A percentile compares a stretch with the other conserved stretches of the same genome.
These are phyloP conservation scores for Triangularia setosa DNA, from an alignment of 2,329 filamentous ascomycete species.

Conservation along the genomic window DNA sequence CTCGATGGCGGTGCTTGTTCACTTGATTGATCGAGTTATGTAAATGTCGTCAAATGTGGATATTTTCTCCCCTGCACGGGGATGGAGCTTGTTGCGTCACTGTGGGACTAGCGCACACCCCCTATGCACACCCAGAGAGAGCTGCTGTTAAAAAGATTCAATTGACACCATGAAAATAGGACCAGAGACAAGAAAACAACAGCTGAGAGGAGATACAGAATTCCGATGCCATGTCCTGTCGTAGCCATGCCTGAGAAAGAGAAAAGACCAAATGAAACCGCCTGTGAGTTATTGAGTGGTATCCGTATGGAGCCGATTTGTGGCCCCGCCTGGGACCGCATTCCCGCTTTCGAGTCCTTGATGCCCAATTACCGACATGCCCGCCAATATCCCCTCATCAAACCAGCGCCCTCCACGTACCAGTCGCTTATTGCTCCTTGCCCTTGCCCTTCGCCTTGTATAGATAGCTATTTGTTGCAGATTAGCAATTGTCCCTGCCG, in stretches of 20 bases:
- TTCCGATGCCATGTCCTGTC: neutral
- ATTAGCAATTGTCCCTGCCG: neutral
- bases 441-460: conserved; percentile 31
- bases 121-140: neutral
- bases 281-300: neutral
- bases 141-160: neutral
- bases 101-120: neutral
- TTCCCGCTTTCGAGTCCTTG: neutral
- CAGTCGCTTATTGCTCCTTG: conserved; percentile 28
- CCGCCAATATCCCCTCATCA: neutral
- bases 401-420: neutral
- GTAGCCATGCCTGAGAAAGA: neutral
- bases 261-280: neutral
- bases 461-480: conserved; percentile 29
- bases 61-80: neutral
- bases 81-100: neutral
- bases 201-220: neutral
- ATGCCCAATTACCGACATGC: neutral
- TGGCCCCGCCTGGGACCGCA: neutral
- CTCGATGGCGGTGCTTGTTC: no score
- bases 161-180: neutral
- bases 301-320: neutral
- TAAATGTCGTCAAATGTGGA: neutral
- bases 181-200: neutral
- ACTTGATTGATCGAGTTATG: no score